Percentiles rank a stretch among this genome's conserved stretches.
These are phyloP conservation scores for Paraleonurus japonicus DNA, from an alignment of 257 asterid genomes.

Conservation along the genomic window DNA sequence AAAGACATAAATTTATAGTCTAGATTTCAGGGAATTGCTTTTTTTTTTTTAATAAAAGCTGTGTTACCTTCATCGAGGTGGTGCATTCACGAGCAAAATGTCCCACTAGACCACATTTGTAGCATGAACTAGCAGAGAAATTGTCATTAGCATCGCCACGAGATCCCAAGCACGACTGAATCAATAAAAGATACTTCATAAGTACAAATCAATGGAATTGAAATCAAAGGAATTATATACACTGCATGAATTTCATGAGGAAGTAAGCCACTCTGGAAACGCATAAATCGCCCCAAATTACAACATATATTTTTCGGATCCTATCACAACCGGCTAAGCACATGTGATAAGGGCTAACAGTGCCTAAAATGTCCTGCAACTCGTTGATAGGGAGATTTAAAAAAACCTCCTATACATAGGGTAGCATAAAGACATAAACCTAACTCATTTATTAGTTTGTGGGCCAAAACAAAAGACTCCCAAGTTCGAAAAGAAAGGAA, in stretches of 20 bases:
- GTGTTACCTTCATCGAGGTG: constrained; percentile 37
- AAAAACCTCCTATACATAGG: neutral
- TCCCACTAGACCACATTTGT: constrained; percentile 70
- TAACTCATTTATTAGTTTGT: neutral
- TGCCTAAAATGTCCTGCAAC: neutral
- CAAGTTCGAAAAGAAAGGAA: neutral
- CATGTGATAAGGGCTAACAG: neutral
- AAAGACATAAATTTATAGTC: neutral
- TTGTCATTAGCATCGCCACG: constrained; percentile 37
- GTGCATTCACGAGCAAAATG: constrained; percentile 97
- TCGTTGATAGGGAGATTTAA: neutral
- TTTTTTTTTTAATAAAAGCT: neutral
- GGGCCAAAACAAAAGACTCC: neutral
- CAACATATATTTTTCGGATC: neutral
- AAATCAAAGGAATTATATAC: neutral
- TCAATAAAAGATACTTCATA: constrained; percentile 17
- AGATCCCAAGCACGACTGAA: constrained; percentile 61
- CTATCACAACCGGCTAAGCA: constrained; percentile 6
- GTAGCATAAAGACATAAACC: neutral
- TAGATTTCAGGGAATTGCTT: constrained; percentile 5
- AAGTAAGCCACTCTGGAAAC: too few species aligned
- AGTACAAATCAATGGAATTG: neutral
- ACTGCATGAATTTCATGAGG: constrained; percentile 8
- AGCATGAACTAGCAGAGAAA: constrained; percentile 53
- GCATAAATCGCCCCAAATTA: neutral